Evolutionary conservation across 163 green algal genomes (phyloP), one percentile per base, ranked within the genome.

Genomic region (Scenedesmus sp.): DNA sequence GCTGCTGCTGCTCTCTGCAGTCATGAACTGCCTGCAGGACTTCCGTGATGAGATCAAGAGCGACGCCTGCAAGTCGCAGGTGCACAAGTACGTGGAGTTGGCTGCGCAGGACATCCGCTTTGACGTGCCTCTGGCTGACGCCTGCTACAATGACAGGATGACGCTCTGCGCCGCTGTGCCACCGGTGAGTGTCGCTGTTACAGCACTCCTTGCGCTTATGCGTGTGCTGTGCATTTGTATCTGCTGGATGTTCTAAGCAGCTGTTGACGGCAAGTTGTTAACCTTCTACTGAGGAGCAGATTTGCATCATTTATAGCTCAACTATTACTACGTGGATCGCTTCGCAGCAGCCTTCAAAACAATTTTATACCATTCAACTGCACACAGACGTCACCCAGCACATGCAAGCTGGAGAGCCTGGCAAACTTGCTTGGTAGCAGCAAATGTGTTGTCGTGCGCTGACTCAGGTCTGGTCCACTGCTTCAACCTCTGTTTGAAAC

Each of bases 91-190:
- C 89, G 94, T 94, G 57, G 87, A 94, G 91, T 92, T 96, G 54
- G 92, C 93, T 1, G 82, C 94, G 7, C 86, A 96, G 86, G 94
- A 97, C 91, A 94, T 97, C 20, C 95, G 95, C 56, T 97, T 97
- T 66, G 90, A 96, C 66, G 88, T 94, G 82, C 91, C 93, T 2
- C 90, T 97, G 64, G 94, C 95, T 12, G 93, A 96, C 13, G 94
- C 94, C 1, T 97, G 95, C 93, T 94, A 90, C 79, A 88, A 95
- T 13, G 95, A 97, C 92, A 64, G 95, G 0, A 92, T 94, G 79
- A 95, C 91, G 82, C 91, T 95, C 16, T 97, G 95, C 70, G 86
- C 84, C 55, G 93, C 62, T n/a, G 89, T 96, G 7, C 93, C 91
- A 5, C 92, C 93, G 57, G 95, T 97, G 79, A 88, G 94, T 90